Conservation (phyloP, 495 filamentous ascomycete genomes). For the Articulospora tetracladia region DNA sequence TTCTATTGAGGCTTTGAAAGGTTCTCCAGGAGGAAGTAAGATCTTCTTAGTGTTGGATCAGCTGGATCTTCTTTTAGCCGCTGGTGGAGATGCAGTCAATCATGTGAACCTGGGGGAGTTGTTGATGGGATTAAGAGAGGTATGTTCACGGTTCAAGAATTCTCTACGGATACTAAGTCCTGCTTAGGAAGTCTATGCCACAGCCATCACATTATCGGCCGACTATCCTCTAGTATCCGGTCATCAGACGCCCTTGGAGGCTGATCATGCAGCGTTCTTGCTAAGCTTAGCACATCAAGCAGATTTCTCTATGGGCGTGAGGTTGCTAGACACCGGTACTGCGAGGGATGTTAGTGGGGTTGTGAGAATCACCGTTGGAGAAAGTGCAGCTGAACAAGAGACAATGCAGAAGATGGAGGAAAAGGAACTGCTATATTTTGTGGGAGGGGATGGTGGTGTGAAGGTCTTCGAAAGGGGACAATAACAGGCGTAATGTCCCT, state of each 20-base stretch:
- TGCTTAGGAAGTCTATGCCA: conserved; percentile 32
- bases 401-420: conserved; percentile 40
- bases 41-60: conserved; percentile 51
- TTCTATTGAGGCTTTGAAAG: conserved; percentile 30
- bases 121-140: conserved; percentile 50
- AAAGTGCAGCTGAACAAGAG: conserved; percentile 16
- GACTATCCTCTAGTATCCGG: conserved; percentile 63
- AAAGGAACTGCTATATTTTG: conserved; percentile 76
- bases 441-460: conserved; percentile 72
- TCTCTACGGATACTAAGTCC: neutral
- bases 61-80: conserved; percentile 51
- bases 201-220: conserved; percentile 62
- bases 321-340: conserved; percentile 75
- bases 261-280: conserved; percentile 65
- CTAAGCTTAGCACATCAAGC: conserved; percentile 73
- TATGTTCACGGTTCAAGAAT: conserved; percentile 26
- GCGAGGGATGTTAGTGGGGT: conserved; percentile 92
- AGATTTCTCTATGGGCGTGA: conserved; percentile 59
- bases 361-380: conserved; percentile 64
- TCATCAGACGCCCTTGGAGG: conserved; percentile 60
- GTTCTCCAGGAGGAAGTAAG: conserved; percentile 18
- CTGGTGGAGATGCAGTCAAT: conserved; percentile 26
- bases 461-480: conserved; percentile 75
- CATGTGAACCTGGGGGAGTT: conserved; percentile 34
- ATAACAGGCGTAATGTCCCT: too few species aligned